Evolutionary conservation across 352 stramenopile species (phyloP), one percentile per base, ranked within the genome.

Genomic region (Pythium coloratum): DNA sequence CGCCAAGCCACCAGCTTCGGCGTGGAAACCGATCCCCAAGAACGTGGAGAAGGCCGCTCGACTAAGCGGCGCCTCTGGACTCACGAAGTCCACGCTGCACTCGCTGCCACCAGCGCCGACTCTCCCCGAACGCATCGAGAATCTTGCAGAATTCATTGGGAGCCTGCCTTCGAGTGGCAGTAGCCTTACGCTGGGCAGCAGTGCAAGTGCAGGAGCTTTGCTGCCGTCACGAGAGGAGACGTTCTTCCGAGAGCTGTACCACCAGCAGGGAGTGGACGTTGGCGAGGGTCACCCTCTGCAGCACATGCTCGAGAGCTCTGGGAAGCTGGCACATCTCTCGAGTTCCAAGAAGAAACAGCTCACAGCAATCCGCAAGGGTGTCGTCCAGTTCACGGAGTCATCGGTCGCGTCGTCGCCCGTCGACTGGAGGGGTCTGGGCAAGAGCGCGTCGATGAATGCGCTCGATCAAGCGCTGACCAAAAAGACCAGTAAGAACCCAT

Each of bases 221-320:
- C 30, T 49, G 42, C 42, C 44, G 3, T 54, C 88, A 40, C 73
- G 82, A 55, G 82, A 94, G 40, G 82, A 92, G 55, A 66, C 59
- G 8, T 91, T 94, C 62, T 92, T 94, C 49, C 77, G 77, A 16
- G 86, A 92, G 40, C 65, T 92, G 1, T 82, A 90, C 36, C 73
- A 87, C 53, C 76, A 89, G 14, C 86, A 87, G 58, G 67, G 62
- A 1, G 61, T 63, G 30, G 64, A 80, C 14, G 64, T 82, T 0
- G 53, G 67, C 3, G 76, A 81, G 28, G 70, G 72, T 6, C 83
- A 94, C 53, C 80, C 84, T 12, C 66, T 94, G n/a, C 72, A 78
- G 1, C 82, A 94, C 72, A 91, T 92, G 70, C 64, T 94, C 30
- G 86, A 89, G 36, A 88, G 80, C 34, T 76, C 82, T 0, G 67